Evolutionary conservation across 345 rosid species (phyloP).

Genomic region (Arabidopsis thaliana): TAIR10.1 NC_003070.9:25312001-25312500

Average conservation of each 20-base stretch:
- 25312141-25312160: constrained; percentile 36
- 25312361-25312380: background rate
- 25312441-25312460: constrained; percentile 30
- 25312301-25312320: background rate
- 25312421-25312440: constrained; percentile 48
- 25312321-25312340: background rate
- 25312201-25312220: constrained; percentile 54
- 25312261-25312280: constrained; percentile 14
- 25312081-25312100: constrained; percentile 30
- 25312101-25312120: constrained; percentile 13
- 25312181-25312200: constrained; percentile 47
- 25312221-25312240: constrained; percentile 60
- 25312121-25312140: constrained; percentile 43
- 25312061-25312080: constrained; percentile 45
- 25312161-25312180: constrained; percentile 47
- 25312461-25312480: constrained; percentile 15
- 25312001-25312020: constrained; percentile 50
- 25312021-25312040: constrained; percentile 58
- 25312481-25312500: constrained; percentile 40
- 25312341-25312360: constrained; percentile 42
- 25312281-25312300: background rate
- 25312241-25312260: constrained; percentile 29
- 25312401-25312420: constrained; percentile 20
- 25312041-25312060: constrained; percentile 46
- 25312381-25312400: background rate